Evolutionary conservation across 768 basidiomycete genomes (phyloP).

Genomic region (Auricularia heimuer): DNA sequence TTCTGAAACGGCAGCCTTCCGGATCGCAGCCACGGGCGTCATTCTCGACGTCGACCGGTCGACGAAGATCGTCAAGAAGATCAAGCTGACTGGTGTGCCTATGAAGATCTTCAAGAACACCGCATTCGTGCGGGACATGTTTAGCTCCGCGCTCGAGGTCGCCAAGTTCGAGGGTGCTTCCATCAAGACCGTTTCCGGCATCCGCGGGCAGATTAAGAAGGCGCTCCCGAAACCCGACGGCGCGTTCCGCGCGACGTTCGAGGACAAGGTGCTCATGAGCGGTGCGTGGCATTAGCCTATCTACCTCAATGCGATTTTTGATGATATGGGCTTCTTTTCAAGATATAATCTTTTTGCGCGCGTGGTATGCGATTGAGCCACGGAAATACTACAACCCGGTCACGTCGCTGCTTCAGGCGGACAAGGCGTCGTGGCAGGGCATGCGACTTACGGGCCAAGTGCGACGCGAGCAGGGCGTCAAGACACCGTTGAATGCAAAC

Average conservation of each 20-base stretch:
- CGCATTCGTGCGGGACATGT: conserved; percentile 97
- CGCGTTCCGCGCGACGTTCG: conserved; percentile 91
- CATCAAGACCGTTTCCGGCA: conserved; percentile 88
- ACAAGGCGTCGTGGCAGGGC: conserved; percentile 79
- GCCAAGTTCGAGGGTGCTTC: conserved; percentile 99
- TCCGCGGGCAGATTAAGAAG: conserved; percentile 95
- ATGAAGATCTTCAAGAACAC: conserved; percentile 99
- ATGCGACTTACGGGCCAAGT: conserved; percentile 96
- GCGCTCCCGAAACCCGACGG: conserved; percentile 92
- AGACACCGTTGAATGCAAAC: conserved; percentile 71
- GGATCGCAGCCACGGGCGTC: conserved; percentile 88
- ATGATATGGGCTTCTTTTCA: conserved; percentile 2
- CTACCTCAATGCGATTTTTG: background rate
- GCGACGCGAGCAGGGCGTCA: conserved; percentile 72
- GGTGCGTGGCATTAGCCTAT: conserved; percentile 39
- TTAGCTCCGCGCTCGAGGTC: conserved; percentile 83
- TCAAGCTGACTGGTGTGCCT: conserved; percentile 91
- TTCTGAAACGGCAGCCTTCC: conserved; percentile 62
- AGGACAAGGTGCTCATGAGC: conserved; percentile 94
- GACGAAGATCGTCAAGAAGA: conserved; percentile 93
- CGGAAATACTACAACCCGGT: conserved; percentile 96
- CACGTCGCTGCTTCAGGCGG: conserved; percentile 74
- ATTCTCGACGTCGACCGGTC: conserved; percentile 89
- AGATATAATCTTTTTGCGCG: conserved; percentile 93
- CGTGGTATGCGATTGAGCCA: conserved; percentile 95